Conservation (phyloP, 495 filamentous ascomycete genomes). For the Aspergillus homomorphus region DNA sequence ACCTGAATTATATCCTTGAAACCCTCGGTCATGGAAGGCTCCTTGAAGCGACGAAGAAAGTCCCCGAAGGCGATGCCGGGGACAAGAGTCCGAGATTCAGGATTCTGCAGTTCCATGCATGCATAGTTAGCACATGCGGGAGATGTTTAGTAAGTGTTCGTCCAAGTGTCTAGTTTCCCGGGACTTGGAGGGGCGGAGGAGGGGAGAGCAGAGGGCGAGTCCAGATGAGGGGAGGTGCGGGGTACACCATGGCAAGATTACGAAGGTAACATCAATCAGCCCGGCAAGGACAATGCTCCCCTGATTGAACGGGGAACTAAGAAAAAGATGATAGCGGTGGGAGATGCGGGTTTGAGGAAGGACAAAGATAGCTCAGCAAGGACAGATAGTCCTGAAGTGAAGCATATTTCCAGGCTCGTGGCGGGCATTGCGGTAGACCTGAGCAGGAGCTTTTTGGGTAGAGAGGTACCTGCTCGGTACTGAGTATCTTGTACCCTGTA, state of each 20-base stretch:
- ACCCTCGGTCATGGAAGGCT: conserved; percentile 72
- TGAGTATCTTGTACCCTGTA: no score
- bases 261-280: background rate
- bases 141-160: background rate
- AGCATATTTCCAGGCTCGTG: no score
- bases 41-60: conserved; percentile 65
- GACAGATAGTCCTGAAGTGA: no score
- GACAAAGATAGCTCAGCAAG: no score
- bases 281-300: background rate
- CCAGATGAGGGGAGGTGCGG: background rate
- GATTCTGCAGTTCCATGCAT: conserved; percentile 57
- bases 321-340: no score
- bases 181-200: background rate
- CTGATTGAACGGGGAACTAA: background rate
- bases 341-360: no score
- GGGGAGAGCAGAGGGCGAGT: background rate
- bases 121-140: background rate
- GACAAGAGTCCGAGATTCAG: conserved; percentile 70
- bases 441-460: no score
- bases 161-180: background rate
- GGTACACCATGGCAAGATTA: background rate
- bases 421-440: no score
- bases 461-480: no score
- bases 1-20: conserved; percentile 74
- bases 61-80: conserved; percentile 76